These are phyloP conservation scores for Puccinia coronata DNA, from an alignment of 1,284 basidiomycete species.

Conservation along the genomic window DNA sequence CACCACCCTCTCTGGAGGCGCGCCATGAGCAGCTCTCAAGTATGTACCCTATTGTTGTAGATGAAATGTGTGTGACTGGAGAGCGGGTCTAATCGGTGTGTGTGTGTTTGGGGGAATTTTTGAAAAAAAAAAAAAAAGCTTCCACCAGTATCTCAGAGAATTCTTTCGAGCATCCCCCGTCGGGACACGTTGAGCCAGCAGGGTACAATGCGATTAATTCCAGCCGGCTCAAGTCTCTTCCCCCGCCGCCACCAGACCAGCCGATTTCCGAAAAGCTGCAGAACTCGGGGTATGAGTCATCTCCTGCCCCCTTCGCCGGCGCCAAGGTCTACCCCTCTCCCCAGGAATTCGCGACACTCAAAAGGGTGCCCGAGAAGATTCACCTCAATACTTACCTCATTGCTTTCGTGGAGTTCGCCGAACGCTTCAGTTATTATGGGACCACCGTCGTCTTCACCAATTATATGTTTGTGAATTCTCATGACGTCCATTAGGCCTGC, in stretches of 20 bases:
- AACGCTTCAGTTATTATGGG: slow-evolving; percentile 74
- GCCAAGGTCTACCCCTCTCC: slow-evolving; percentile 31
- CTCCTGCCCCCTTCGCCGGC: not conserved
- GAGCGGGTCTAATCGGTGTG: not conserved
- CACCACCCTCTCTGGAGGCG: not conserved
- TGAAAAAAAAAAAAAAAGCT: no score
- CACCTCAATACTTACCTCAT: slow-evolving; percentile 64
- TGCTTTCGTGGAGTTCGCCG: slow-evolving; percentile 70
- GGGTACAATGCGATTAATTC: not conserved
- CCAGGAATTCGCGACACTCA: slow-evolving; percentile 13
- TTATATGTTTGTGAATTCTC: slow-evolving; percentile 53
- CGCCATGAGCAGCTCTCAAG: not conserved
- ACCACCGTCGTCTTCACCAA: slow-evolving; percentile 57
- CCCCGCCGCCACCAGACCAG: not conserved
- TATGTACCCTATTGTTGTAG: not conserved
- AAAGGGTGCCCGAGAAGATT: slow-evolving; percentile 26
- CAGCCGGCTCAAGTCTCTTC: not conserved
- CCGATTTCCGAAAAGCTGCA: not conserved
- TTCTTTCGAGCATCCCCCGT: not conserved
- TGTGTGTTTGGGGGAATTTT: not conserved
- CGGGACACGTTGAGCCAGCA: slow-evolving; percentile 1
- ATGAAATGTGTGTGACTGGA: not conserved
- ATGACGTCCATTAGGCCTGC: not conserved
- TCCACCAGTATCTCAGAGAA: not conserved
- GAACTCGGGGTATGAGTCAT: not conserved